Evolutionary conservation across 2,329 filamentous ascomycete genomes (phyloP), one percentile per base, ranked within the genome.

Genomic region (Corynespora cassiicola): DNA sequence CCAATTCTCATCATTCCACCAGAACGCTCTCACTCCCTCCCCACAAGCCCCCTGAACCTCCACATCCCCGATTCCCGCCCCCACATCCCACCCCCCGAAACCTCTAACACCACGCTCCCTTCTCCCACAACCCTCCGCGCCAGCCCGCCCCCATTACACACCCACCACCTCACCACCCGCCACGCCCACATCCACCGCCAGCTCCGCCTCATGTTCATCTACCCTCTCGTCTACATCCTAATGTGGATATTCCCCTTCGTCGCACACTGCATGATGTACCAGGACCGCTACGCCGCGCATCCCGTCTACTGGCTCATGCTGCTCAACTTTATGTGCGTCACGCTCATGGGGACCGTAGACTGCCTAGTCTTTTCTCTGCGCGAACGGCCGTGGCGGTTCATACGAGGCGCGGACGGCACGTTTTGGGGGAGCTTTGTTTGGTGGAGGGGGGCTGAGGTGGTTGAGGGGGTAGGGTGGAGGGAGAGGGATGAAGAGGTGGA

Each of bases 181-280:
- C 76, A 82, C 9, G 70, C 76, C 11, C 79, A 78, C 41, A 84
- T 88, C 42, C 77, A 80, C 28, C 79, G 84, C 7, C 86, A 90
- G 56, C 75, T 90, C 2, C 80, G 85, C 20, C 78, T 86, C 19
- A 75, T 90, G 12, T 89, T 91, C 66, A 81, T 90, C 31, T 92
- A 92, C 61, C 88, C 88, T 0, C 61, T 85, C 12, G 78, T 87
- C 4, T 91, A 92, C 65, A 75, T 87, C 14, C 65, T 81, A 4
- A 80, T 88, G 50, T 92, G 88, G 88, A 68, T 86, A 3, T 69
- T 87, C 6, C 87, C 88, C 0, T 88, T 90, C 52, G 69, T 84
- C 2, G 75, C 75, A 2, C 85, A 90, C 61, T 74, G 82, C 32
- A 66, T 84, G 32, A 76, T 75, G 36, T 87, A 84, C 65, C 73